Percentiles rank a stretch among this genome's conserved stretches.
These are phyloP conservation scores for Drechslera avenae DNA, from an alignment of 2,329 filamentous ascomycete genomes.

Conservation along the genomic window DNA sequence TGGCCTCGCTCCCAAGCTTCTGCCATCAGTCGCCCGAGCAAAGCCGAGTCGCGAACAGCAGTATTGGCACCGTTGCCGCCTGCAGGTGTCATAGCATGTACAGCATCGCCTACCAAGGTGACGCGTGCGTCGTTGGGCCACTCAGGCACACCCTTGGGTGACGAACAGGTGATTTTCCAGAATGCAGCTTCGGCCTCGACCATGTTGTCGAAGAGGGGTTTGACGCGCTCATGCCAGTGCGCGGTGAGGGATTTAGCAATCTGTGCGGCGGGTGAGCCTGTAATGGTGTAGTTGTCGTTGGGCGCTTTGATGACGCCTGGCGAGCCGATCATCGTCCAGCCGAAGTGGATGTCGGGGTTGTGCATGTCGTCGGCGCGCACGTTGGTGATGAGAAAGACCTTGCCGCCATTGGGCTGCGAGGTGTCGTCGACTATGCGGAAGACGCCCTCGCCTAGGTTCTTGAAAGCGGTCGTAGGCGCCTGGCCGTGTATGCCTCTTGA, in stretches of 20 bases:
- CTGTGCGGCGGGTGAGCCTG: constrained; percentile 62
- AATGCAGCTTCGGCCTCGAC: constrained; percentile 63
- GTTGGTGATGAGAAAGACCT: constrained; percentile 66
- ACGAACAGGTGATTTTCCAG: constrained; percentile 70
- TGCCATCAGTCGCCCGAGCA: constrained; percentile 48
- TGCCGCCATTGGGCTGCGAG: constrained; percentile 50
- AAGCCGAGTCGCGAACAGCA: constrained; percentile 50
- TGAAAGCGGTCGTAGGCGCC: constrained; percentile 66
- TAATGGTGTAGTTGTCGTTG: constrained; percentile 64
- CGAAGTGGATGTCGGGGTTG: constrained; percentile 61
- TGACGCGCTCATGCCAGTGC: constrained; percentile 62
- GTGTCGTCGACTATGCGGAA: constrained; percentile 60
- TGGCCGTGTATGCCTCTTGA: constrained; percentile 69
- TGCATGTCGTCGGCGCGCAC: constrained; percentile 65
- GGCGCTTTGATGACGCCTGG: constrained; percentile 64
- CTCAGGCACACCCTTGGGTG: constrained; percentile 63
- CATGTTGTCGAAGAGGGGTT: constrained; percentile 65
- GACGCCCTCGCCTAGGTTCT: constrained; percentile 66
- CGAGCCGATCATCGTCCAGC: constrained; percentile 66
- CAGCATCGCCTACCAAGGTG: constrained; percentile 53
- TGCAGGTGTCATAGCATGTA: constrained; percentile 55
- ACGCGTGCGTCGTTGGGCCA: constrained; percentile 64
- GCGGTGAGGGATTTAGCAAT: constrained; percentile 61
- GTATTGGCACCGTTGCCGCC: constrained; percentile 55
- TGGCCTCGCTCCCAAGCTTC: constrained; percentile 32